These are phyloP conservation scores for Neofusicoccum laricinum DNA, from an alignment of 2,329 filamentous ascomycete species.

Conservation along the genomic window DNA sequence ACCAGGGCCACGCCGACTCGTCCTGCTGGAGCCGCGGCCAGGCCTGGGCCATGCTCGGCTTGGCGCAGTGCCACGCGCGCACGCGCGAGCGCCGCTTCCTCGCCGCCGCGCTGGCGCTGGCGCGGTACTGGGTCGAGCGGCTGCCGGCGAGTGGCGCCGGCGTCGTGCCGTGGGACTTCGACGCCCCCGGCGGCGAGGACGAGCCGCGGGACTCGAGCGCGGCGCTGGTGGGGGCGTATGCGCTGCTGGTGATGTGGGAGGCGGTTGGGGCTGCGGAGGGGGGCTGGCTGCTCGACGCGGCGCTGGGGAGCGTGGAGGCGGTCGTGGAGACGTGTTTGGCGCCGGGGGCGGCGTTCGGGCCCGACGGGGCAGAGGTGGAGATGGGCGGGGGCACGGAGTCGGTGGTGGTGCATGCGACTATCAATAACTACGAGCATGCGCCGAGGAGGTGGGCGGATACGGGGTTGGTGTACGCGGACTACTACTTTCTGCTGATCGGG, in stretches of 20 bases:
- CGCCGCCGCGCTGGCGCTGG: conserved; percentile 38
- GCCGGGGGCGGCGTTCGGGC: not conserved
- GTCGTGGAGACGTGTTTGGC: not conserved
- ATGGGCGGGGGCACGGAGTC: conserved; percentile 34
- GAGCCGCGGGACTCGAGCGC: conserved; percentile 42
- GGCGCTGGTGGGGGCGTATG: conserved; percentile 39
- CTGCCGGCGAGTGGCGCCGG: conserved; percentile 34
- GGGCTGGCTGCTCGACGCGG: not conserved
- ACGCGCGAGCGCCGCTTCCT: conserved; percentile 40
- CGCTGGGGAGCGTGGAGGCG: not conserved
- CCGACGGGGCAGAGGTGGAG: conserved; percentile 16
- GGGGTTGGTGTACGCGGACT: conserved; percentile 47
- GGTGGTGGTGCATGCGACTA: conserved; percentile 45
- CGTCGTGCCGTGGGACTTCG: conserved; percentile 49
- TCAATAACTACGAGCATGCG: conserved; percentile 44
- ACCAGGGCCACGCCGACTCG: conserved; percentile 45
- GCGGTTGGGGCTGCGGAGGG: conserved; percentile 27
- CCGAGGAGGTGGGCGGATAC: conserved; percentile 42
- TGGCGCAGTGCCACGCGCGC: conserved; percentile 45
- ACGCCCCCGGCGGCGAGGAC: conserved; percentile 29
- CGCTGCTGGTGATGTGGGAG: conserved; percentile 37
- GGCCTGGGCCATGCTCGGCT: conserved; percentile 50
- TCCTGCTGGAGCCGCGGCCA: conserved; percentile 51
- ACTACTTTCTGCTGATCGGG: conserved; percentile 43
- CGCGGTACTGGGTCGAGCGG: conserved; percentile 44